Evolutionary conservation across 371 early-diverging fungal species (phyloP), one percentile per base, ranked within the genome.

Genomic region (Encephalitozoon intestinalis): DNA sequence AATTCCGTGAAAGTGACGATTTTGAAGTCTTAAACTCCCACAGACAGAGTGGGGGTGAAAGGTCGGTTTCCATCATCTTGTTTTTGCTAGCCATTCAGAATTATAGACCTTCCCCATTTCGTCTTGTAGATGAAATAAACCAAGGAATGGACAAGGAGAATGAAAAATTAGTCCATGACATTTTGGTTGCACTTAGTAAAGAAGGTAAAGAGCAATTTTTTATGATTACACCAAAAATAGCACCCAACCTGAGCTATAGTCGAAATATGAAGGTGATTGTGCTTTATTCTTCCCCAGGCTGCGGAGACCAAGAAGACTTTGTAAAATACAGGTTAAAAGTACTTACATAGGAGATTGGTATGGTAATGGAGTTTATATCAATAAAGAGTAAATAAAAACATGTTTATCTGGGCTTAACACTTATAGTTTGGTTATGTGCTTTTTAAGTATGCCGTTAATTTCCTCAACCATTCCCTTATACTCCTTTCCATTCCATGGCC

Each of bases 71-170:
- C 2, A 97, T 96, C 2, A 95, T 97, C 73, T 86, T 96, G 73
- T 99, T 94, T 80, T 82, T 99, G 63, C 91, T 96, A 88, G 88
- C 96, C 3, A 87, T 99, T 53, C 96, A 96, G 86, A 83, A 86
- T 34, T 83, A 92, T 40, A 91, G 92, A 8, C 87, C 87, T 11
- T 87, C 93, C 7, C 96, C 97, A 5, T 97, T 99, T 89, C 90
- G 96, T 54, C 92, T 97, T 0, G 99, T 97, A 7, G 99, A 99
- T 86, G 99, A 99, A 85, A 96, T 97, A 76, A 99, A 99, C 84
- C 99, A 99, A 84, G 86, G 99, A 70, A 97, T 99, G 99, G 99
- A 99, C 84, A 91, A 92, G 70, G 86, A 90, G 41, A 97, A 97
- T 81, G 99, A 99, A 81, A 90, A 95, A 34, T 86, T 91, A 84